Percentiles rank a stretch among this genome's conserved stretches.
These are phyloP conservation scores for Aspergillus nanangensis DNA, from an alignment of 495 filamentous ascomycete genomes.

Conservation along the genomic window DNA sequence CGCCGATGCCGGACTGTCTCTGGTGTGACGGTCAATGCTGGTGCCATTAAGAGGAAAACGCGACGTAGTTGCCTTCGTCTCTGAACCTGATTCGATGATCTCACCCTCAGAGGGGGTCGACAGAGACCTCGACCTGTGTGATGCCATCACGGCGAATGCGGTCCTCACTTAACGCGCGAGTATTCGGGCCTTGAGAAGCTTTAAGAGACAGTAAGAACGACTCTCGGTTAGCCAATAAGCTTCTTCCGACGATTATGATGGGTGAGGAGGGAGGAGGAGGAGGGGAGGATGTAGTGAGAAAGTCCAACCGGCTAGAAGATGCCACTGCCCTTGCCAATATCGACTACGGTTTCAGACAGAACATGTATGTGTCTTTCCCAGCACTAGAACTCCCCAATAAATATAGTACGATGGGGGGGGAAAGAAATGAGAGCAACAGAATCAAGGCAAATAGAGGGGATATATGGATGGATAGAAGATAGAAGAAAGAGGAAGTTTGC, in stretches of 20 bases:
- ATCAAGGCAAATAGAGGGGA: neutral
- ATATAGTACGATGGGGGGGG: neutral
- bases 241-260: slow-evolving; percentile 6
- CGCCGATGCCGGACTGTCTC: slow-evolving; percentile 45
- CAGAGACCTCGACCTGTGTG: slow-evolving; percentile 39
- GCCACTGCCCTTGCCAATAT: slow-evolving; percentile 20
- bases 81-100: slow-evolving; percentile 72
- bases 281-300: slow-evolving; percentile 29
- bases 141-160: slow-evolving; percentile 25
- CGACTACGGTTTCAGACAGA: slow-evolving; percentile 14
- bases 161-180: neutral
- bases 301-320: slow-evolving; percentile 45
- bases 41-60: slow-evolving; percentile 68
- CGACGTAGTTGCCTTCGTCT: slow-evolving; percentile 71
- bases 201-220: slow-evolving; percentile 20
- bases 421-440: neutral
- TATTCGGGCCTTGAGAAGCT: neutral
- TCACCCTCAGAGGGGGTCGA: slow-evolving; percentile 72
- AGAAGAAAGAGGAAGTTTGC: neutral
- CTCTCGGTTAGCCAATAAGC: slow-evolving; percentile 25
- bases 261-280: too few relatives aligned
- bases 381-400: too few relatives aligned
- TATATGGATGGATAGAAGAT: neutral
- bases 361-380: slow-evolving; percentile 10
- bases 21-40: slow-evolving; percentile 72